Evolutionary conservation across 352 stramenopile species (phyloP), one percentile per base, ranked within the genome.

Genomic region (Phytophthora crassamura): DNA sequence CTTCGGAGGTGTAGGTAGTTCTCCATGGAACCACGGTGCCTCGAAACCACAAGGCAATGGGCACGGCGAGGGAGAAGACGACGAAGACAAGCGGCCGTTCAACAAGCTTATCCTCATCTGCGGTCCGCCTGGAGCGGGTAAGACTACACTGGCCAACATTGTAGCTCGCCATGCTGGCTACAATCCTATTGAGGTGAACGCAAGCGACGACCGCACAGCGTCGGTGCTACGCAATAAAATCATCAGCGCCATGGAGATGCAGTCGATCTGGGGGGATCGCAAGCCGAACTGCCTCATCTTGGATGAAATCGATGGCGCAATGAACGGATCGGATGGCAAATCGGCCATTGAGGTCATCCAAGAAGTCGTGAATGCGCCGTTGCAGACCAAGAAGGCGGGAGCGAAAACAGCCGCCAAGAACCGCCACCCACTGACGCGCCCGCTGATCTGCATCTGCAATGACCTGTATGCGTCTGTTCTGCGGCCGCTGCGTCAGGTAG

Each of bases 381-480:
- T 98, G 67, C 81, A 69, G 43, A 59, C 33, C 39, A 83, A 86
- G 42, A 88, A 82, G 60, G 48, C 38, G 35, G 82, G 84, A 49
- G 61, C 54, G 16, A 69, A 73, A 30, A 55, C 59, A 20, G 28
- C 45, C 11, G 47, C 43, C 14, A 78, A 67, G 38, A 81, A 76
- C 45, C 69, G 75, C 20, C 88, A 98, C 36, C 83, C 94, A 6
- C 70, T 98, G 36, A 97, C 76, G 48, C 86, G 97, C 1, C 97
- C 97, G 7, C 80, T 99, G 15, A 99, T 99, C 61, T 98, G 98
- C 67, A 99, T 99, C 75, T 99, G 97, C 78, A 99, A 99, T 74
- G 94, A 99, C 69, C 90, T 98, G 66, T 99, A 98, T 74, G 95
- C 95, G 11, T 96, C 97, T 1, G 90, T 97, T 30, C 73, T 99